A percentile compares a stretch with the other conserved stretches of the same genome.
phyloP scores from a whole-genome alignment of 1,284 basidiomycete genomes.

The Tylopilus sp. region DNA sequence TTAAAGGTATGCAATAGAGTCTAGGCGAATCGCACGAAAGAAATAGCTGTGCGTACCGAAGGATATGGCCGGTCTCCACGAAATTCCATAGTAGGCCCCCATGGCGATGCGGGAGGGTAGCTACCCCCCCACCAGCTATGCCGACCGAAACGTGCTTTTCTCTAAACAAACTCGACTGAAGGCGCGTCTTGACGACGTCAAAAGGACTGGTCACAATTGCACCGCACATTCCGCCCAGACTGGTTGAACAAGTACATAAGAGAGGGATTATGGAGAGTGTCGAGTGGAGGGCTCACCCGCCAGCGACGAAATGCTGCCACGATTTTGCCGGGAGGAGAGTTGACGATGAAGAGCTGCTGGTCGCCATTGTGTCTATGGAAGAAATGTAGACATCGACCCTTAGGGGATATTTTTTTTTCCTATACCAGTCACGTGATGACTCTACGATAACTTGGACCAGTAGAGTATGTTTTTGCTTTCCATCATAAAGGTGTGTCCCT shows the following conservation, averaged over 20 bases:
- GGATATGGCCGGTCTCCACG: constrained; percentile 88
- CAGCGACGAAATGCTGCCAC: constrained; percentile 81
- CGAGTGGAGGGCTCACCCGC: constrained; percentile 59
- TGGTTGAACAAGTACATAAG: constrained; percentile 32
- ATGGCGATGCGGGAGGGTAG: constrained; percentile 41
- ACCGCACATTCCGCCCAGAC: constrained; percentile 95
- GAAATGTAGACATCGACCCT: background rate
- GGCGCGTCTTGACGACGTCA: constrained; percentile 95
- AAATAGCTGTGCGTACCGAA: constrained; percentile 53
- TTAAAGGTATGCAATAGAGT: background rate
- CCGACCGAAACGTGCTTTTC: constrained; percentile 49
- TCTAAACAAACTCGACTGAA: constrained; percentile 87
- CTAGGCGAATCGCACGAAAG: background rate
- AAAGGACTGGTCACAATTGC: constrained; percentile 96
- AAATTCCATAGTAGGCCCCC: constrained; percentile 81
- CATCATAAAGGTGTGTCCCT: constrained; percentile 45
- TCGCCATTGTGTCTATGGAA: constrained; percentile 19
- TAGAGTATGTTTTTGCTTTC: constrained; percentile 59
- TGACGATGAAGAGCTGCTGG: constrained; percentile 18
- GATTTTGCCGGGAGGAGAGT: constrained; percentile 64
- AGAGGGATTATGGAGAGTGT: background rate
- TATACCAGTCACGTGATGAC: constrained; percentile 17
- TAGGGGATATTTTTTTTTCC: background rate
- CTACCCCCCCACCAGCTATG: constrained; percentile 41
- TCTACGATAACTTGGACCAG: background rate